Percentiles rank a stretch among this genome's conserved stretches.
These are phyloP conservation scores for Cymbopogon citratus DNA, from an alignment of 176 grass and related monocot species.

Conservation along the genomic window DNA sequence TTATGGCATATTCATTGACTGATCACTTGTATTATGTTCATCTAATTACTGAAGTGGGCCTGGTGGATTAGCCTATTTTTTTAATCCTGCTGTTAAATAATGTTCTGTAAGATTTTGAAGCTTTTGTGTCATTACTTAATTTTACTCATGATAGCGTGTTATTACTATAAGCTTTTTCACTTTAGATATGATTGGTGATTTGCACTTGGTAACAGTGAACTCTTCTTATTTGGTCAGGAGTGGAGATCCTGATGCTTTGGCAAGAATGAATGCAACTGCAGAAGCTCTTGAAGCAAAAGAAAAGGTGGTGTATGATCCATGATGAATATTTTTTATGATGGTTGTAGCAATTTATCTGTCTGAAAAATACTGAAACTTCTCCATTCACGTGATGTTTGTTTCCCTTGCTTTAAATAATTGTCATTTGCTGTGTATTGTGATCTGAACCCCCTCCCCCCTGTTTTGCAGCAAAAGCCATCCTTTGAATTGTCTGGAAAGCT, in stretches of 20 bases:
- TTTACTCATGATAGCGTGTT: slow-evolving; percentile 11
- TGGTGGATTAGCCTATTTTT: background rate
- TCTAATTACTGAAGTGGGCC: background rate
- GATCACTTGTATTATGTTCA: background rate
- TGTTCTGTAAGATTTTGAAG: background rate
- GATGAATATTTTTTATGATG: slow-evolving; percentile 18
- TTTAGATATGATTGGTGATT: background rate
- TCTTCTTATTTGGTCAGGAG: slow-evolving; percentile 33
- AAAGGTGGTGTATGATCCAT: slow-evolving; percentile 46
- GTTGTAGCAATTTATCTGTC: slow-evolving; percentile 9
- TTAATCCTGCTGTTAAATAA: background rate
- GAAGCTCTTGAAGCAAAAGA: slow-evolving; percentile 79
- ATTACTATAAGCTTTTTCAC: background rate
- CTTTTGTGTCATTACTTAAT: background rate
- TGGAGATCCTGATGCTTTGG: slow-evolving; percentile 52
- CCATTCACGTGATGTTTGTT: slow-evolving; percentile 6
- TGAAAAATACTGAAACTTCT: background rate
- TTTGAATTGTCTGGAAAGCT: slow-evolving; percentile 98
- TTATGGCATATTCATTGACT: background rate
- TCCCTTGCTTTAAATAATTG: background rate
- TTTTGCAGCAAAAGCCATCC: slow-evolving; percentile 87
- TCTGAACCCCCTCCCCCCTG: background rate
- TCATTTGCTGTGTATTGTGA: background rate
- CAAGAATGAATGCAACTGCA: slow-evolving; percentile 60
- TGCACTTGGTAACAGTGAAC: background rate